Percentiles rank a stretch among this genome's conserved stretches.
These are phyloP conservation scores for Candida loeiensis DNA, from an alignment of 805 yeast genomes.

Conservation along the genomic window DNA sequence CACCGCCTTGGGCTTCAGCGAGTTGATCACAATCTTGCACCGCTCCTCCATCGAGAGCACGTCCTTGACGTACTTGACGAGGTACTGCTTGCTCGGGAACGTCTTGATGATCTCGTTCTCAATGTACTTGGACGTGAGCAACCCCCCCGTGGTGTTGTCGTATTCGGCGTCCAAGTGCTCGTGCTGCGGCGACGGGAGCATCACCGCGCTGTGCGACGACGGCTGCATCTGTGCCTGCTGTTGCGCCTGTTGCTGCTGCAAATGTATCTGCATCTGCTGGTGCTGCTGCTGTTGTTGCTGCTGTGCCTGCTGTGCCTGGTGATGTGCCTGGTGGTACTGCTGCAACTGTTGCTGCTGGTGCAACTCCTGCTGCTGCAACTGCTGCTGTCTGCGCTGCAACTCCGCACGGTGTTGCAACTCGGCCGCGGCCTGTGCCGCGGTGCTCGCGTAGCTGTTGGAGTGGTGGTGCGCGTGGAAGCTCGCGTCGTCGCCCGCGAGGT, in stretches of 20 bases:
- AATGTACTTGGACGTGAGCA: constrained; percentile 14
- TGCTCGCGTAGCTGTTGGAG: constrained; percentile 12
- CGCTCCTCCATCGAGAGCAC: constrained; percentile 33
- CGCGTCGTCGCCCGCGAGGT: constrained; percentile 10
- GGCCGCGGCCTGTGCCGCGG: constrained; percentile 14
- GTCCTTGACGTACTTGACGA: constrained; percentile 34
- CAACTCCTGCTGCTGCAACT: constrained; percentile 17
- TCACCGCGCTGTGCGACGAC: constrained; percentile 10
- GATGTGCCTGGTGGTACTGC: constrained; percentile 14
- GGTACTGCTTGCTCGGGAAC: constrained; percentile 14
- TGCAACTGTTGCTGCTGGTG: constrained; percentile 15
- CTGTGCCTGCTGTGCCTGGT: constrained; percentile 14
- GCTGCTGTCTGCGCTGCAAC: constrained; percentile 17
- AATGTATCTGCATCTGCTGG: constrained; percentile 7
- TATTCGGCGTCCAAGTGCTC: constrained; percentile 11
- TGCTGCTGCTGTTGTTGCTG: constrained; percentile 13
- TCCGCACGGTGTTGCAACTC: constrained; percentile 21
- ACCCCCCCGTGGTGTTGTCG: constrained; percentile 13
- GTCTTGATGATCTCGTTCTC: constrained; percentile 17
- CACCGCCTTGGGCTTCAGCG: constrained; percentile 46
- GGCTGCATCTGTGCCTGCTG: constrained; percentile 13
- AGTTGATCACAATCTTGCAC: constrained; percentile 45
- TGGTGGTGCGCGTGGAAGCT: constrained; percentile 14
- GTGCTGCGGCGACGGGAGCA: constrained; percentile 13
- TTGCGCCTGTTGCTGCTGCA: constrained; percentile 8